Evolutionary conservation across 768 basidiomycete genomes (phyloP).

Genomic region (Lactarius psammicola): DNA sequence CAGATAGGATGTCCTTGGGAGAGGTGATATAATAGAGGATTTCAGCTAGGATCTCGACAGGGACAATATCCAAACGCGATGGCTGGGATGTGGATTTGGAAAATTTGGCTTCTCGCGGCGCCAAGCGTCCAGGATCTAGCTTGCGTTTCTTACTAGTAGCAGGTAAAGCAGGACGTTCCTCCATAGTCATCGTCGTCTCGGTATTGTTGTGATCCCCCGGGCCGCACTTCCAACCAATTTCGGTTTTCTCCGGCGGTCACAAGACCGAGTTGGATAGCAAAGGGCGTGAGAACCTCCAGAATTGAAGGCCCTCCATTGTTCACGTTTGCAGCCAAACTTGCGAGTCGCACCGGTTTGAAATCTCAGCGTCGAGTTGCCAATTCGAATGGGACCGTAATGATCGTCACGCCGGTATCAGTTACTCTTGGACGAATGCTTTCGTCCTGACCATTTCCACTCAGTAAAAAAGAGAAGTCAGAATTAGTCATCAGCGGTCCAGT

Average conservation of each 20-base stretch:
- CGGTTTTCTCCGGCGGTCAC: background rate
- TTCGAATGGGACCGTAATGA: no score
- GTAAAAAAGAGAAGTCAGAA: no score
- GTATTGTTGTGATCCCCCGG: background rate
- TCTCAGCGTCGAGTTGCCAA: no score
- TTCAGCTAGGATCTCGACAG: slow-evolving; percentile 64
- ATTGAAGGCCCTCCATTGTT: no score
- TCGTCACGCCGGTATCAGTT: no score
- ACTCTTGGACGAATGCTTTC: no score
- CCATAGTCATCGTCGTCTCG: slow-evolving; percentile 5
- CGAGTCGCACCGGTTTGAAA: no score
- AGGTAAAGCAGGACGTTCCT: background rate
- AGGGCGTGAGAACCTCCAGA: no score
- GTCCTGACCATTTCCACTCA: no score
- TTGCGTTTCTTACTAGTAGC: slow-evolving; percentile 10
- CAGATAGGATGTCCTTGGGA: slow-evolving; percentile 54
- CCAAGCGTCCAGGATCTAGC: background rate
- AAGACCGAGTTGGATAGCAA: no score
- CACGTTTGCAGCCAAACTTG: no score
- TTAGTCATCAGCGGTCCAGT: no score
- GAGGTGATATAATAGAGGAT: slow-evolving; percentile 54
- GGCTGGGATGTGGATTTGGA: background rate
- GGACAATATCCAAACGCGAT: slow-evolving; percentile 37
- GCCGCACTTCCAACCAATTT: background rate
- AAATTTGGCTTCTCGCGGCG: background rate